Evolutionary conservation across 805 yeast species (phyloP).

Genomic region (Ogataea corticis): DNA sequence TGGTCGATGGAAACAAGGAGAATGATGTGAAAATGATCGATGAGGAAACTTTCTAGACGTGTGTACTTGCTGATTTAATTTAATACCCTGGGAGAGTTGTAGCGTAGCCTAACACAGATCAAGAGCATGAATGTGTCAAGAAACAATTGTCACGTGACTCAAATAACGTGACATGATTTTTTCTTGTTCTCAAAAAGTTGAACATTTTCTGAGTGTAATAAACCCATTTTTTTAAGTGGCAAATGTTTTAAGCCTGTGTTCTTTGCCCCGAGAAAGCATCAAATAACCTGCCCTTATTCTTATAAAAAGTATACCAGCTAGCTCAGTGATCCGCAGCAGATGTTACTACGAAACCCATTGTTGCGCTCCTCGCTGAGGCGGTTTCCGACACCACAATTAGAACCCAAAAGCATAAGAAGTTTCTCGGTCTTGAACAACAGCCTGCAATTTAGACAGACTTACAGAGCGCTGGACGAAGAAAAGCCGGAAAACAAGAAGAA

Average conservation of each 20-base stretch:
- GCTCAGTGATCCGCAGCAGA: neutral
- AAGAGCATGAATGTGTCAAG: too few relatives aligned
- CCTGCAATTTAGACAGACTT: slow-evolving; percentile 16
- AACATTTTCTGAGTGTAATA: too few relatives aligned
- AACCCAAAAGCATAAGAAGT: neutral
- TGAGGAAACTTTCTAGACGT: slow-evolving; percentile 37
- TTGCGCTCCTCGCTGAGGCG: slow-evolving; percentile 2
- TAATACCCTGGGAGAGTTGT: neutral
- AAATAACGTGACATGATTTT: neutral
- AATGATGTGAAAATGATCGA: slow-evolving; percentile 31
- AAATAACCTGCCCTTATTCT: neutral
- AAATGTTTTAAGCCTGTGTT: neutral
- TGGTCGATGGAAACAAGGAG: slow-evolving; percentile 12
- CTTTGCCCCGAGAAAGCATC: too few relatives aligned
- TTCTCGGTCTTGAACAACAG: slow-evolving; percentile 21
- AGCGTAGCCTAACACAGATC: too few relatives aligned
- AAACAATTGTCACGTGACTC: too few relatives aligned
- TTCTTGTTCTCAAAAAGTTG: neutral
- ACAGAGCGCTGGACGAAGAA: slow-evolving; percentile 7
- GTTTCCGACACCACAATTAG: neutral
- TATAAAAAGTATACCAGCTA: neutral
- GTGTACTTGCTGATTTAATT: neutral
- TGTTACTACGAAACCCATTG: slow-evolving; percentile 3
- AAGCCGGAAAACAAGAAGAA: slow-evolving; percentile 14
- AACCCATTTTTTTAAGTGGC: neutral